Evolutionary conservation across 2,329 filamentous ascomycete species (phyloP).

Genomic region (Rutstroemia sp.): DNA sequence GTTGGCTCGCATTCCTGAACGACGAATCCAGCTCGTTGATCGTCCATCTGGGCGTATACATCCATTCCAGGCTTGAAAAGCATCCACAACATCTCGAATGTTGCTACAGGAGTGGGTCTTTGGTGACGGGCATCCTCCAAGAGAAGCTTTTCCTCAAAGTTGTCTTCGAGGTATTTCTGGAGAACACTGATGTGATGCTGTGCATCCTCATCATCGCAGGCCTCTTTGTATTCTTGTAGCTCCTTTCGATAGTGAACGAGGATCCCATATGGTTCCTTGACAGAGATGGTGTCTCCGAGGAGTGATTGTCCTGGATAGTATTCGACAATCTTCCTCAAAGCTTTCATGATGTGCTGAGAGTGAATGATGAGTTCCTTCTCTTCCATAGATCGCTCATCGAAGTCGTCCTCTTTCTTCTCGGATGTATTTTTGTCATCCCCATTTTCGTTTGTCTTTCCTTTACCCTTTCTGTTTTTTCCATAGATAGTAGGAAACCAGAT

Average conservation of each 20-base stretch:
- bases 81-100: constrained; percentile 23
- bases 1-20: constrained; percentile 13
- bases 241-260: constrained; percentile 26
- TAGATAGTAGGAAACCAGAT: constrained; percentile 21
- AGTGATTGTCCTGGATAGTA: constrained; percentile 20
- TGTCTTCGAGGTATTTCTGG: constrained; percentile 19
- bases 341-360: constrained; percentile 20
- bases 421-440: not conserved
- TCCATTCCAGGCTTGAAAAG: constrained; percentile 21
- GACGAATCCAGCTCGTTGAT: constrained; percentile 17
- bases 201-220: constrained; percentile 18
- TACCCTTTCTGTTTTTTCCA: constrained; percentile 10
- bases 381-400: constrained; percentile 21
- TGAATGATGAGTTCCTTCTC: constrained; percentile 22
- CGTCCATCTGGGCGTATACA: constrained; percentile 17
- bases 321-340: constrained; percentile 16
- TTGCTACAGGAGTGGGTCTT: constrained; percentile 15
- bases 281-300: constrained; percentile 16
- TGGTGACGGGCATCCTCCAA: constrained; percentile 15
- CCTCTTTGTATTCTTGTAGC: constrained; percentile 17
- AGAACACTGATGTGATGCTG: constrained; percentile 16
- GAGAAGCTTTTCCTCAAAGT: constrained; percentile 16
- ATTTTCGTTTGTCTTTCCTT: constrained; percentile 13
- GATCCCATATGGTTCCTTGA: constrained; percentile 33
- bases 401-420: constrained; percentile 9